Percentiles rank a stretch among this genome's conserved stretches.
Evolutionary conservation across 2,329 filamentous ascomycete species (phyloP).

Genomic region (Fulvia fulva): DNA sequence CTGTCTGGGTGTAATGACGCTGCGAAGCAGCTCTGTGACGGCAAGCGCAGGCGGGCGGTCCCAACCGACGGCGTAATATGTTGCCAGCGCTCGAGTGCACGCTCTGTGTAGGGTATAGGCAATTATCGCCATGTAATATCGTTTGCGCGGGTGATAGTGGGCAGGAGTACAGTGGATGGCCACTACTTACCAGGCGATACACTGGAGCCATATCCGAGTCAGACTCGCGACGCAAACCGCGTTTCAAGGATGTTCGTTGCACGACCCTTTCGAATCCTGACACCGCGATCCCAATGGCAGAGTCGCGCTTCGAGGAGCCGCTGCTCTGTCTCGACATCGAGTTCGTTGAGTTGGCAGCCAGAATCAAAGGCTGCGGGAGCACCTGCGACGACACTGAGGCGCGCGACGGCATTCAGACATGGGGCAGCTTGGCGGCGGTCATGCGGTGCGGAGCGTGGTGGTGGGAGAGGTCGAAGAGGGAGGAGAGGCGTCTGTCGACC

Average conservation of each 20-base stretch:
- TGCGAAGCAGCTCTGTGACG: not conserved
- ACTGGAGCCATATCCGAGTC: slow-evolving; percentile 22
- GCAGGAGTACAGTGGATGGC: not conserved
- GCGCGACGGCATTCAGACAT: slow-evolving; percentile 14
- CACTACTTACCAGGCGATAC: slow-evolving; percentile 24
- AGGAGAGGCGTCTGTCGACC: not conserved
- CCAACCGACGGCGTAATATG: slow-evolving; percentile 5
- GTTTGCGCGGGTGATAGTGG: not conserved
- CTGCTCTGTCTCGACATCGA: slow-evolving; percentile 20
- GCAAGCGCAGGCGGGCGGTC: not conserved
- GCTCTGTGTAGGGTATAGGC: not conserved
- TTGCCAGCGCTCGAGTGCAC: not conserved
- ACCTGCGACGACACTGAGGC: slow-evolving; percentile 22
- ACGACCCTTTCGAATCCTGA: slow-evolving; percentile 7
- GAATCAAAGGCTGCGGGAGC: slow-evolving; percentile 22
- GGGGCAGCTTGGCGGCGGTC: slow-evolving; percentile 1
- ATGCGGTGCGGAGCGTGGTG: not conserved
- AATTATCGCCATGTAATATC: not conserved
- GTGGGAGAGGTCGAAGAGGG: not conserved
- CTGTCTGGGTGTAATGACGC: slow-evolving; percentile 1
- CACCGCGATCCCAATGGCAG: slow-evolving; percentile 15
- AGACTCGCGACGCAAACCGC: slow-evolving; percentile 9
- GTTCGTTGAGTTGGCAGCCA: slow-evolving; percentile 12
- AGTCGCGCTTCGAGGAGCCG: slow-evolving; percentile 20
- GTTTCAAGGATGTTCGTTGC: slow-evolving; percentile 18